phyloP scores from a whole-genome alignment of 306 rosid species.

The Echinosophora koreensis region DNA sequence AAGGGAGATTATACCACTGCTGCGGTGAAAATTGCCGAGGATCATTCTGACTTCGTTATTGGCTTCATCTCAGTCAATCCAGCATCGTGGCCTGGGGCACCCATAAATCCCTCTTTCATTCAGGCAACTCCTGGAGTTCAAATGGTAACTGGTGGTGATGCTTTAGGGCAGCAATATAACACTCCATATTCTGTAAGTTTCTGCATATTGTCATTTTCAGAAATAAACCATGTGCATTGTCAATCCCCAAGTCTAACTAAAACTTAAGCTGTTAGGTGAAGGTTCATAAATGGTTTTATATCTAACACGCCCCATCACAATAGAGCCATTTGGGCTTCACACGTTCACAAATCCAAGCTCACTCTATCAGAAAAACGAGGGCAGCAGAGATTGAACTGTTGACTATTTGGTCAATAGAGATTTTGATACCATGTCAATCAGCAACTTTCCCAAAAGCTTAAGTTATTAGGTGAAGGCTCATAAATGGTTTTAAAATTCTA shows the following conservation, averaged over 20 bases:
- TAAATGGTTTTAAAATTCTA: background rate
- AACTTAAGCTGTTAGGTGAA: background rate
- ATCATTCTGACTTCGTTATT: constrained; percentile 92
- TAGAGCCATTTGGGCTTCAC: background rate
- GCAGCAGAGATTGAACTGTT: background rate
- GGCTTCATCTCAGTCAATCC: constrained; percentile 95
- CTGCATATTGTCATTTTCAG: background rate
- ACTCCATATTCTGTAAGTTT: constrained; percentile 86
- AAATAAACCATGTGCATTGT: constrained; percentile 2
- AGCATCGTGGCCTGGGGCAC: constrained; percentile 84
- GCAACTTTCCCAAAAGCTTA: background rate
- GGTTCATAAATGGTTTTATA: background rate
- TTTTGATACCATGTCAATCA: background rate
- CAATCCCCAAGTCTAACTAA: background rate
- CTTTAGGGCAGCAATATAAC: constrained; percentile 91
- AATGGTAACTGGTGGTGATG: constrained; percentile 81
- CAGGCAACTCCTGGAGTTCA: constrained; percentile 94
- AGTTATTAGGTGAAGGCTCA: background rate
- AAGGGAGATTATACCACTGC: constrained; percentile 85
- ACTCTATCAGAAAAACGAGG: background rate
- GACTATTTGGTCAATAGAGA: background rate
- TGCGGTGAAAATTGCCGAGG: constrained; percentile 82
- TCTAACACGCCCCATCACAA: background rate
- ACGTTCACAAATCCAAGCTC: no score
- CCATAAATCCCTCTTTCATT: constrained; percentile 76